Percentiles rank a stretch among this genome's conserved stretches.
phyloP scores from a whole-genome alignment of 352 stramenopile genomes.

The Pythium phragmitis region DNA sequence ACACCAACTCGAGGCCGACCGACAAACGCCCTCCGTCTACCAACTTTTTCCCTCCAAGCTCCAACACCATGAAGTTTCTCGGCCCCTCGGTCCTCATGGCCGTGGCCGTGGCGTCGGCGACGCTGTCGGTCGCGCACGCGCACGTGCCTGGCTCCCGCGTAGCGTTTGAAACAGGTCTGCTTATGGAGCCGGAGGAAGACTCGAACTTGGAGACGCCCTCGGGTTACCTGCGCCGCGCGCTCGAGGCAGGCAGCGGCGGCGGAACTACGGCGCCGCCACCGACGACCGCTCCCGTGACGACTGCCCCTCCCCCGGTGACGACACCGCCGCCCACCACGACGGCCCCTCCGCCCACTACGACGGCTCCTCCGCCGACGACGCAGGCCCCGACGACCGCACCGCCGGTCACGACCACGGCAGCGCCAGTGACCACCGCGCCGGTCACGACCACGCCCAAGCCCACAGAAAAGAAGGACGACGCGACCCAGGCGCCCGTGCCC shows the following conservation, averaged over 20 bases:
- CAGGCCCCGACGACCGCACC: slow-evolving; percentile 23
- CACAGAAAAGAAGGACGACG: slow-evolving; percentile 6
- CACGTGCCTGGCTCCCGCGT: not conserved
- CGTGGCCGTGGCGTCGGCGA: slow-evolving; percentile 18
- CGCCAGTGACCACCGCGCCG: not conserved
- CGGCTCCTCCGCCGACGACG: slow-evolving; percentile 30
- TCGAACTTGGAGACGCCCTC: not conserved
- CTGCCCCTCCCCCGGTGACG: slow-evolving; percentile 23
- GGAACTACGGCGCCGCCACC: slow-evolving; percentile 8
- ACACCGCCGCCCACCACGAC: slow-evolving; percentile 30
- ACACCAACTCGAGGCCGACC: slow-evolving; percentile 14
- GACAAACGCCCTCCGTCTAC: slow-evolving; percentile 26
- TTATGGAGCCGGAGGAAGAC: slow-evolving; percentile 1
- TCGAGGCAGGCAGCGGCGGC: not conserved
- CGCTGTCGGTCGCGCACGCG: slow-evolving; percentile 1
- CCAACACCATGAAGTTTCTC: slow-evolving; percentile 28
- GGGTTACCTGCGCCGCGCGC: slow-evolving; percentile 13
- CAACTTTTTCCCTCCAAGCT: not conserved
- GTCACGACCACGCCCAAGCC: slow-evolving; percentile 8
- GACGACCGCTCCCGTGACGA: slow-evolving; percentile 28
- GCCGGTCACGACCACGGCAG: slow-evolving; percentile 1
- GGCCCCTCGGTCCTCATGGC: slow-evolving; percentile 17
- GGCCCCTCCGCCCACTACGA: slow-evolving; percentile 22
- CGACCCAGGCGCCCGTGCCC: slow-evolving; percentile 2
- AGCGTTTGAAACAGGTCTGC: slow-evolving; percentile 10